Evolutionary conservation across 2,329 filamentous ascomycete genomes (phyloP), one percentile per base, ranked within the genome.

Genomic region (Hypomyces rosellus): DNA sequence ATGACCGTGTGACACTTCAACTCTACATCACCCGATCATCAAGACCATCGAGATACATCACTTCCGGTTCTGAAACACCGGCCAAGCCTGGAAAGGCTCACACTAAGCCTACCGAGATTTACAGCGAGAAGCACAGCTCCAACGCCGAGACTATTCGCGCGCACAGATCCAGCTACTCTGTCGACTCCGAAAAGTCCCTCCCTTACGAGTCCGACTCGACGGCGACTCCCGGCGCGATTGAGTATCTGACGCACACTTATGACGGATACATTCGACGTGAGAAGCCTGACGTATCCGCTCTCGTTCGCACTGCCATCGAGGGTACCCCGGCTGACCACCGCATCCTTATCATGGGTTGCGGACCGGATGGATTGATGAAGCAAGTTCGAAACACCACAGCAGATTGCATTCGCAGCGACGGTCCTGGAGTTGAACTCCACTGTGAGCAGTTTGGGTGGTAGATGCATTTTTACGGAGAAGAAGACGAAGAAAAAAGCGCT

Each of bases 401-500:
- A 1, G 57, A 57, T 12, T 66, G 62, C 48, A 74, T 77, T 43
- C 64, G 60, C 18, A 46, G 60, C 0, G 63, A 66, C 7, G 73
- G 74, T 1, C 71, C 74, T 2, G 68, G 68, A 22, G 61, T 78
- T 3, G 74, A 75, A 55, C 61, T 77, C 13, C 74, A 77, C 61
- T 72, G 70, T 47, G 75, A 77, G 61, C 63, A 71, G 40, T 76
- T 76, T 59, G 71, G 66, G 5, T 74, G 71, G 70, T 73, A 54
- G 61, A 34, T 14, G 16, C 14, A 3, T 34, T 38, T n/a, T 16
- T 38, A 38, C 14, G 36, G 12, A n/a, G 36, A 30, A 16, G 36
- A 38, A 34, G 8, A 20, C 20, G 36, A 30, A 16, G 11, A 38
- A 34, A n/a, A 44, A 41, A 13, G 39, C n/a, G 39, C 36, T 12